Percentiles rank a stretch among this genome's conserved stretches.
These are phyloP conservation scores for Sphaceloma murrayae DNA, from an alignment of 2,329 filamentous ascomycete species.

Conservation along the genomic window DNA sequence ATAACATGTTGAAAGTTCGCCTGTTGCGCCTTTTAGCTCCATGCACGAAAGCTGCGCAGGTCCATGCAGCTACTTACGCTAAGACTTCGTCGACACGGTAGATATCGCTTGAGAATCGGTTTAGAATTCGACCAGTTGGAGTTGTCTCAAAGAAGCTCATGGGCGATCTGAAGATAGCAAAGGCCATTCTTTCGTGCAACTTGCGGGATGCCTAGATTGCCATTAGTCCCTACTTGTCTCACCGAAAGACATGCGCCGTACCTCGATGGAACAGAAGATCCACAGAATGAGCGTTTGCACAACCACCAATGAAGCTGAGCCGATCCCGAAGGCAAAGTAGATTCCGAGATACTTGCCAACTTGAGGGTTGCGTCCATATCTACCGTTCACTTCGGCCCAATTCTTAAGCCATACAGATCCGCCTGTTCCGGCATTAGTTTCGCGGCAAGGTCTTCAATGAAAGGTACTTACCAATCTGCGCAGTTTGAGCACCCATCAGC, in stretches of 20 bases:
- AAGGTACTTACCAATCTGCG: slow-evolving; percentile 57
- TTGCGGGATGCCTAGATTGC: slow-evolving; percentile 69
- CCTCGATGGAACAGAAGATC: slow-evolving; percentile 99
- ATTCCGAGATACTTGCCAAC: slow-evolving; percentile 88
- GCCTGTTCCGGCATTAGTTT: slow-evolving; percentile 37
- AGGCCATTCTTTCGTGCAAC: slow-evolving; percentile 93
- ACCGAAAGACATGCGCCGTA: slow-evolving; percentile 32
- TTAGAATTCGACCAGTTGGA: slow-evolving; percentile 88
- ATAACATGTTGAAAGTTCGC: slow-evolving; percentile 90
- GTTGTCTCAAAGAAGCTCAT: slow-evolving; percentile 99
- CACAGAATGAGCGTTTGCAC: slow-evolving; percentile 89
- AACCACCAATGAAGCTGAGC: slow-evolving; percentile 74
- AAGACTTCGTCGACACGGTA: slow-evolving; percentile 85
- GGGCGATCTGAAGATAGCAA: slow-evolving; percentile 90
- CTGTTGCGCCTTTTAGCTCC: slow-evolving; percentile 29
- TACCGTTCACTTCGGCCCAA: slow-evolving; percentile 75
- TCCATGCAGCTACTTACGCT: slow-evolving; percentile 46
- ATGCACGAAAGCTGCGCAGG: slow-evolving; percentile 13
- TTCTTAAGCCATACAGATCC: slow-evolving; percentile 88
- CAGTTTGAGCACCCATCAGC: slow-evolving; percentile 69
- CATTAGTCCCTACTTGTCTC: background rate
- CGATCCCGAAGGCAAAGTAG: slow-evolving; percentile 91
- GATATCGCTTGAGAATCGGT: slow-evolving; percentile 82
- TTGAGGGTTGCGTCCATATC: slow-evolving; percentile 57
- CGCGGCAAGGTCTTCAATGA: no score